A percentile compares a stretch with the other conserved stretches of the same genome.
phyloP scores from a whole-genome alignment of 2,329 filamentous ascomycete genomes.

The Ophiostoma pallidulum region DNA sequence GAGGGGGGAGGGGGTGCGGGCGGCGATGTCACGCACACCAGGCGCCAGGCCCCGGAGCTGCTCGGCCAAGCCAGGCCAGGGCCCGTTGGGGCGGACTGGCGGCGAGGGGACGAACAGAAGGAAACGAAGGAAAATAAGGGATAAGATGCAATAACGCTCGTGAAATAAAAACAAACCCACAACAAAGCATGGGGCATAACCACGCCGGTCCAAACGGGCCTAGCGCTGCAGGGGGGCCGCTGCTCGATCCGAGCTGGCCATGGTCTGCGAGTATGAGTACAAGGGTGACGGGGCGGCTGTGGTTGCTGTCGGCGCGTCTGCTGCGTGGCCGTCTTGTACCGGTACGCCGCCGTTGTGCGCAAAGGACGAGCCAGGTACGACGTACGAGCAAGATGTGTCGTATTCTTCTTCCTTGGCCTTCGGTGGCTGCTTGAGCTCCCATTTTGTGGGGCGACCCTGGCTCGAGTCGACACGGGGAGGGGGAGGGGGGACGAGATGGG shows the following conservation, averaged over 20 bases:
- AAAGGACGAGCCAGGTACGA: too few relatives aligned
- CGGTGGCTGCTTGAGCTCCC: not conserved
- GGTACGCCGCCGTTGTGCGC: too few relatives aligned
- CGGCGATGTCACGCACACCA: too few relatives aligned
- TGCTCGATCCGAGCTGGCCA: too few relatives aligned
- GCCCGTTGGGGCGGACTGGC: too few relatives aligned
- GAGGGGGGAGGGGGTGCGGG: too few relatives aligned
- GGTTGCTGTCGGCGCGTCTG: too few relatives aligned
- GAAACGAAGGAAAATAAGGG: not conserved
- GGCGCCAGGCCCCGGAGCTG: too few relatives aligned
- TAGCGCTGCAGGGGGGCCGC: not conserved
- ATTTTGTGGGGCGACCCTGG: conserved; percentile 7
- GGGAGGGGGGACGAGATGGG: conserved; percentile 1
- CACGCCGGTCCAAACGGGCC: not conserved
- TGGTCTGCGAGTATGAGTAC: too few relatives aligned
- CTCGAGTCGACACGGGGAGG: conserved; percentile 4
- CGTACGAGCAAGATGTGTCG: conserved; percentile 1
- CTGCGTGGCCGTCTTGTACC: too few relatives aligned
- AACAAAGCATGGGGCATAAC: not conserved
- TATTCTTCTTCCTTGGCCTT: not conserved
- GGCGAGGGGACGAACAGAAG: not conserved
- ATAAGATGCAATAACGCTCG: not conserved
- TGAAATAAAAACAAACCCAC: not conserved
- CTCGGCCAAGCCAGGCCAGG: too few relatives aligned
- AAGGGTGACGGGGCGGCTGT: too few relatives aligned